Evolutionary conservation across 805 yeast genomes (phyloP).

Genomic region (Lachancea meyersii): DNA sequence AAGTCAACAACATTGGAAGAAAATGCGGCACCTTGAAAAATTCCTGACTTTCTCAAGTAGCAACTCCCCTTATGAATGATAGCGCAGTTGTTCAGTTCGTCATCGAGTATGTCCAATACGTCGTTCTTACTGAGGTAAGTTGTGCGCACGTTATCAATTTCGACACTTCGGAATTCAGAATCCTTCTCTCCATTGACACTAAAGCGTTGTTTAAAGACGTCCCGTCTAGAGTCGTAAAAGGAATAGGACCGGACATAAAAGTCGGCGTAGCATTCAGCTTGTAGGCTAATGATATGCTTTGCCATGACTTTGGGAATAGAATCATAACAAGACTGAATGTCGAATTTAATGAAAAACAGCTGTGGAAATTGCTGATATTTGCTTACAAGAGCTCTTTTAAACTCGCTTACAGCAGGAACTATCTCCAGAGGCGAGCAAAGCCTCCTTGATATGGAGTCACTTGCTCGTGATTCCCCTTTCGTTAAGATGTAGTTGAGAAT

Average conservation of each 20-base stretch:
- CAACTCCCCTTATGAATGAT: conserved; percentile 35
- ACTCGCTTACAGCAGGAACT: conserved; percentile 35
- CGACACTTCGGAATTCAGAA: conserved; percentile 15
- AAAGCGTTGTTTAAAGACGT: conserved; percentile 10
- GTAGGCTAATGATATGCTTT: conserved; percentile 28
- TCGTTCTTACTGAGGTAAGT: conserved; percentile 38
- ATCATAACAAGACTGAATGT: conserved; percentile 73
- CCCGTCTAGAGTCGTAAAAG: conserved; percentile 17
- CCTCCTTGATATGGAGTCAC: conserved; percentile 22
- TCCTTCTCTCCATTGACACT: conserved; percentile 19
- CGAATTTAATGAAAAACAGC: conserved; percentile 60
- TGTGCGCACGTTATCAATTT: conserved; percentile 33
- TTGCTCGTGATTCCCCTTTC: conserved; percentile 23
- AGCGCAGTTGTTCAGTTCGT: conserved; percentile 50
- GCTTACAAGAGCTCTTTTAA: conserved; percentile 27
- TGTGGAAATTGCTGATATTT: conserved; percentile 27
- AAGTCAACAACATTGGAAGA: conserved; percentile 73
- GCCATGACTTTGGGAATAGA: conserved; percentile 48
- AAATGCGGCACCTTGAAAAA: conserved; percentile 79
- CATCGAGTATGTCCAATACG: conserved; percentile 39
- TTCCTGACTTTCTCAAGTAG: conserved; percentile 54
- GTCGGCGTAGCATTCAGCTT: conserved; percentile 15
- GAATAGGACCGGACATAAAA: conserved; percentile 28
- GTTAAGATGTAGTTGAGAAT: conserved; percentile 31
- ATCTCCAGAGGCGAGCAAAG: conserved; percentile 43